phyloP scores from a whole-genome alignment of 2,329 filamentous ascomycete genomes.

The Alternaria tenuissima region DNA sequence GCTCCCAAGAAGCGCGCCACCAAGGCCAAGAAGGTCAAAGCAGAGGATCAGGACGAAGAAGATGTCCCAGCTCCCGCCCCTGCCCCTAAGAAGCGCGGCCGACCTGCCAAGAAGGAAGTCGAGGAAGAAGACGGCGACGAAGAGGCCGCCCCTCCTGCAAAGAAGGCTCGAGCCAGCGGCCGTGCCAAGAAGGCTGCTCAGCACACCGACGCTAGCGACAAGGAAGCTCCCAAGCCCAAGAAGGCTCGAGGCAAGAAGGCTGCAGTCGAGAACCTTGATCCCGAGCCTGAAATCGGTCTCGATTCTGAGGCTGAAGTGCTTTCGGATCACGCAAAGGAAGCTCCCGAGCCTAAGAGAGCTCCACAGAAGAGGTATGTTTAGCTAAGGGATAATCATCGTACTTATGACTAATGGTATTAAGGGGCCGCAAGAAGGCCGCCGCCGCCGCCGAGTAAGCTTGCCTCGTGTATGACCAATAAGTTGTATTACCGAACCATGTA shows the following conservation, averaged over 20 bases:
- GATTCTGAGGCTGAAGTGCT: constrained; percentile 13
- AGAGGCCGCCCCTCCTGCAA: constrained; percentile 31
- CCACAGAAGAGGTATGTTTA: constrained; percentile 41
- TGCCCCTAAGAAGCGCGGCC: constrained; percentile 43
- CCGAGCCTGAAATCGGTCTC: constrained; percentile 17
- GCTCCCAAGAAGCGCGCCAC: constrained; percentile 43
- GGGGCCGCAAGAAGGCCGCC: constrained; percentile 36
- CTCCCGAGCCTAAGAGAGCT: constrained; percentile 22
- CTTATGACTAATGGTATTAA: constrained; percentile 18
- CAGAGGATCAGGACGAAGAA: constrained; percentile 38
- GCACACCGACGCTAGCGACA: constrained; percentile 18
- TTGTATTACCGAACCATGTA: neutral
- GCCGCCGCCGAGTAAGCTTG: constrained; percentile 26
- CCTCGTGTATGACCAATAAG: neutral
- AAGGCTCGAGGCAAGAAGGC: constrained; percentile 33
- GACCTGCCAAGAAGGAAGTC: constrained; percentile 28
- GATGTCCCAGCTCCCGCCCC: constrained; percentile 28
- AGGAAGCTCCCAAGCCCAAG: constrained; percentile 35
- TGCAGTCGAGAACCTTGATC: constrained; percentile 20
- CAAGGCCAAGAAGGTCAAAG: constrained; percentile 20
- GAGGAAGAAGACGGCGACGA: constrained; percentile 32
- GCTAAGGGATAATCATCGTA: no score
- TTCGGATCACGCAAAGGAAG: constrained; percentile 14
- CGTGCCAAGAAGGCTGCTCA: constrained; percentile 16
- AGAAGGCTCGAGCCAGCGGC: constrained; percentile 26